Percentiles rank a stretch among this genome's conserved stretches.
Conservation (phyloP, 495 filamentous ascomycete genomes). For the Aspergillus diversus region DNA sequence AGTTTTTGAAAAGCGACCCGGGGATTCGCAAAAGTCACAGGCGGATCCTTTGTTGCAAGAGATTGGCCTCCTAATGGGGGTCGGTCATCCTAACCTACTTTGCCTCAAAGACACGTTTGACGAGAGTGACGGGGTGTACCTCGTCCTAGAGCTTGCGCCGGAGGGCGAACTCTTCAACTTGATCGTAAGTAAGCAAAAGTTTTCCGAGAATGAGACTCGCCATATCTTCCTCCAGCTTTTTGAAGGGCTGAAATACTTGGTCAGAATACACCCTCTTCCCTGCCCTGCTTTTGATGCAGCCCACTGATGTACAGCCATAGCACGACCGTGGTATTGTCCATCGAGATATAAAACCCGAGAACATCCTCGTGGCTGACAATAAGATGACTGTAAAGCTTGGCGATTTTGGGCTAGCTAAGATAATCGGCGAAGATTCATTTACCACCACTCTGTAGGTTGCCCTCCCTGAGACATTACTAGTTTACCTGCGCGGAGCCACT, state of each 20-base stretch:
- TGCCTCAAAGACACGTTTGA: slow-evolving; percentile 96
- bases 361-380: slow-evolving; percentile 87
- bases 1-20: slow-evolving; percentile 81
- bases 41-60: slow-evolving; percentile 89
- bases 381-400: slow-evolving; percentile 87
- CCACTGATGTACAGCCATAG: slow-evolving; percentile 56
- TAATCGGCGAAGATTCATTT: slow-evolving; percentile 98
- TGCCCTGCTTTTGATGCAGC: neutral
- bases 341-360: slow-evolving; percentile 98
- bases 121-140: slow-evolving; percentile 86
- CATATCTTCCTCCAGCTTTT: slow-evolving; percentile 92
- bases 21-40: slow-evolving; percentile 78
- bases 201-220: slow-evolving; percentile 80
- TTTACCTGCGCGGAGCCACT: slow-evolving; percentile 1
- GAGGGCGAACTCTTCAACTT: slow-evolving; percentile 95
- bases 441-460: slow-evolving; percentile 81
- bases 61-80: slow-evolving; percentile 92
- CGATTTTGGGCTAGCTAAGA: slow-evolving; percentile 97
- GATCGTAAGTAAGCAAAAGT: slow-evolving; percentile 85
- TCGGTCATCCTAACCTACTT: slow-evolving; percentile 93
- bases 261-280: slow-evolving; percentile 46
- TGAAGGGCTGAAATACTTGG: slow-evolving; percentile 91
- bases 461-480: neutral
- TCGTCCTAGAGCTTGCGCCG: slow-evolving; percentile 87
- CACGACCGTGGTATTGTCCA: slow-evolving; percentile 98